Conservation (phyloP, 2,329 filamentous ascomycete species). For the Dendryphion nanum region DNA sequence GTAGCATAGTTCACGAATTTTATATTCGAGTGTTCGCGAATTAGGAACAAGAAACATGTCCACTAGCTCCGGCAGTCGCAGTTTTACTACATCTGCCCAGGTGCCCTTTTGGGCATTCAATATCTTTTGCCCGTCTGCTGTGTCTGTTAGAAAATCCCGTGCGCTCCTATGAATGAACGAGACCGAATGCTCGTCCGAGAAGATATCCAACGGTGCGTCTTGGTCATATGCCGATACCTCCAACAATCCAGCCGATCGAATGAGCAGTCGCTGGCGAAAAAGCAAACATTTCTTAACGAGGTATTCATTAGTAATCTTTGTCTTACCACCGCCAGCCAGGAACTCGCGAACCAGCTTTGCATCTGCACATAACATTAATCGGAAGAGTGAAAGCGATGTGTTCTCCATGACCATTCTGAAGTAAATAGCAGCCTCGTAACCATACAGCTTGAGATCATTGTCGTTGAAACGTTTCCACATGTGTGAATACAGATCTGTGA, state of each 20-base stretch:
- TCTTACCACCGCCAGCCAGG: background rate
- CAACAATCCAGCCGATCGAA: background rate
- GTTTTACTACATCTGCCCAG: too few species aligned
- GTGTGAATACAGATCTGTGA: background rate
- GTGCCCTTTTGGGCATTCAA: too few species aligned
- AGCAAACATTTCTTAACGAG: too few species aligned
- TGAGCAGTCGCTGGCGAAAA: background rate
- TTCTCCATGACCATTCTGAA: background rate
- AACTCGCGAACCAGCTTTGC: background rate
- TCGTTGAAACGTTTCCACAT: background rate
- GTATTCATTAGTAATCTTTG: background rate
- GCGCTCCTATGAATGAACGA: slow-evolving; percentile 1
- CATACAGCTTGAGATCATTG: background rate
- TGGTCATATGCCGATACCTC: background rate
- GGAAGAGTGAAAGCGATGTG: background rate
- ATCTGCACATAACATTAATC: background rate
- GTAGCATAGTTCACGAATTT: too few species aligned
- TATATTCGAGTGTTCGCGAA: too few species aligned
- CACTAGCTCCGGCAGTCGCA: too few species aligned
- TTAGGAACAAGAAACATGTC: too few species aligned
- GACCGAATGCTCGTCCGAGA: background rate
- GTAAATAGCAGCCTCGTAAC: background rate
- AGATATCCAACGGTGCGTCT: background rate
- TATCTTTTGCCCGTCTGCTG: background rate
- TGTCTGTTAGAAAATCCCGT: background rate